Evolutionary conservation across 805 yeast species (phyloP).

Genomic region (Saturnispora sanitii): DNA sequence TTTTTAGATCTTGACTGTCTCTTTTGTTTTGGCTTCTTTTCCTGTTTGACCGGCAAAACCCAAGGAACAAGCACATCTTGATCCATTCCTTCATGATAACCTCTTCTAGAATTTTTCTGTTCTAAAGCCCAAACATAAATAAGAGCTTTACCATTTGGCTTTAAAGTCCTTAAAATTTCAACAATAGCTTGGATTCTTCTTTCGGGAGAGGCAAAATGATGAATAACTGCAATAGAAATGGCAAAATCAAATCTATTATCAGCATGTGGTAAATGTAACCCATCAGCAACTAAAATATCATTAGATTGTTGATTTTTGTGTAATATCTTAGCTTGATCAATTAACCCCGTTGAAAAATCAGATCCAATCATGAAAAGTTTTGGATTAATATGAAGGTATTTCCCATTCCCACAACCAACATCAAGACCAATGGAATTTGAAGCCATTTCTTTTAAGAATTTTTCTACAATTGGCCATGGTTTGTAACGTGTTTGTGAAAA

Average conservation of each 20-base stretch:
- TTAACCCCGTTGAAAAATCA: constrained; percentile 62
- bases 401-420: constrained; percentile 97
- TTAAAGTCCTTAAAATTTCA: constrained; percentile 51
- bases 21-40: constrained; percentile 24
- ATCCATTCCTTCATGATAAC: constrained; percentile 83
- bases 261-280: constrained; percentile 52
- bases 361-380: constrained; percentile 64
- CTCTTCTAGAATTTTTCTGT: constrained; percentile 78
- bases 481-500: constrained; percentile 90
- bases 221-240: constrained; percentile 89
- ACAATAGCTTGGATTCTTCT: constrained; percentile 68
- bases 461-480: constrained; percentile 94
- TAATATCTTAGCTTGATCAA: constrained; percentile 48
- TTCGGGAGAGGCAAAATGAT: constrained; percentile 81
- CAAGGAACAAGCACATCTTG: constrained; percentile 95
- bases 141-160: constrained; percentile 55
- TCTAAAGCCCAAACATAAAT: constrained; percentile 97
- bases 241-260: constrained; percentile 58
- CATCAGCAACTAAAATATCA: constrained; percentile 76
- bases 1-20: background rate
- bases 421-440: constrained; percentile 72
- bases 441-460: constrained; percentile 41
- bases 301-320: constrained; percentile 20
- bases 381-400: constrained; percentile 66
- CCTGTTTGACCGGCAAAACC: constrained; percentile 55